Conservation (phyloP, 2,329 filamentous ascomycete species). For the Aspergillaceae sp. region DNA sequence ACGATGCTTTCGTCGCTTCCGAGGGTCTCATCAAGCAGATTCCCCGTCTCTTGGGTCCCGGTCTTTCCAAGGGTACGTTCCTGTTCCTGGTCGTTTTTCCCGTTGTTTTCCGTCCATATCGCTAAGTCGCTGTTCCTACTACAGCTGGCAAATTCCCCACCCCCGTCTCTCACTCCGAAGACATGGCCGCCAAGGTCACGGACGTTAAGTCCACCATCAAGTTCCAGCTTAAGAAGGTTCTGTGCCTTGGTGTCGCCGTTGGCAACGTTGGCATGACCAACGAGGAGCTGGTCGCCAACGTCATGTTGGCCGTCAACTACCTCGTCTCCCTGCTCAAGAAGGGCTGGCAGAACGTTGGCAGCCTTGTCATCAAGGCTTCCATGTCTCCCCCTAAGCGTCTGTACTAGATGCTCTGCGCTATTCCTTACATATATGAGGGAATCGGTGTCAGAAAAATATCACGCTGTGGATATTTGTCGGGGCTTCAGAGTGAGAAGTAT, state of each 20-base stretch:
- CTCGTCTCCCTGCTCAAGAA: constrained; percentile 99
- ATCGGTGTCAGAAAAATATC: constrained; percentile 4
- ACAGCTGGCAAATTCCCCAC: constrained; percentile 98
- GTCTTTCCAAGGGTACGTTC: constrained; percentile 83
- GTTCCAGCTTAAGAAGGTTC: constrained; percentile 99
- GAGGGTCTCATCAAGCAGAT: constrained; percentile 99
- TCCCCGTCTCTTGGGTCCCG: constrained; percentile 95
- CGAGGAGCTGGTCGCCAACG: constrained; percentile 95
- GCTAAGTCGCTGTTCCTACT: constrained; percentile 23
- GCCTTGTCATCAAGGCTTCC: constrained; percentile 98
- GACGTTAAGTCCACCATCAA: constrained; percentile 99
- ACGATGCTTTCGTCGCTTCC: constrained; percentile 98
- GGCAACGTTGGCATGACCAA: constrained; percentile 96
- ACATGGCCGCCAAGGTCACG: constrained; percentile 89
- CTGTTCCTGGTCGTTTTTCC: background rate
- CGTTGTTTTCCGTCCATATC: background rate
- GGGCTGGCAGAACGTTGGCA: constrained; percentile 99
- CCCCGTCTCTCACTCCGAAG: constrained; percentile 92
- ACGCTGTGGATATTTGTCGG: constrained; percentile 17
- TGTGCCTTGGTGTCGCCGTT: constrained; percentile 99
- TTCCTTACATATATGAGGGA: constrained; percentile 7
- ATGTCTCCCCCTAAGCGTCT: constrained; percentile 98
- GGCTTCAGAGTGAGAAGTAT: constrained; percentile 17
- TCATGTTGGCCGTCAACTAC: constrained; percentile 99
- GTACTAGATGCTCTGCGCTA: constrained; percentile 58